These are phyloP conservation scores for Salix viminalis DNA, from an alignment of 345 rosid genomes.

Conservation along the genomic window DNA sequence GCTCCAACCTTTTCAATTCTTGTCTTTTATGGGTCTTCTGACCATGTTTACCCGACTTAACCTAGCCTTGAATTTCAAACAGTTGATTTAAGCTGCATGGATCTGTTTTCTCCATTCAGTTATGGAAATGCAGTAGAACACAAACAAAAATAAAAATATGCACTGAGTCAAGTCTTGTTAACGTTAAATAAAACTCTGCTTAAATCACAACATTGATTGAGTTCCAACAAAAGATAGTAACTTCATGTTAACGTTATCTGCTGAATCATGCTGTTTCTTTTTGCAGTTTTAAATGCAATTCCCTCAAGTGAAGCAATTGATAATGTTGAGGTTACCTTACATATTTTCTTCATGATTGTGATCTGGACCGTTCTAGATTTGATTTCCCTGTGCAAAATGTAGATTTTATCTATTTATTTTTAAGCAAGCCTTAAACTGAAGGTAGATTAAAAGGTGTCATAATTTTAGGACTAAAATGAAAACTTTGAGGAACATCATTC, in stretches of 20 bases:
- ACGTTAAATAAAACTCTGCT: not conserved
- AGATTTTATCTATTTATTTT: too few relatives aligned
- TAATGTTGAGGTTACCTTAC: conserved; percentile 62
- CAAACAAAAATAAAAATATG: not conserved
- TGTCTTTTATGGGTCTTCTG: too few relatives aligned
- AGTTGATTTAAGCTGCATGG: not conserved
- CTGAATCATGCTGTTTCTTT: not conserved
- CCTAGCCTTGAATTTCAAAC: too few relatives aligned
- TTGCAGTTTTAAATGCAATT: conserved; percentile 74
- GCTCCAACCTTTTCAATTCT: not conserved
- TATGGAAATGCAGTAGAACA: not conserved
- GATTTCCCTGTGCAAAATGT: too few relatives aligned
- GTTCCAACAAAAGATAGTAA: not conserved
- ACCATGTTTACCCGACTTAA: too few relatives aligned
- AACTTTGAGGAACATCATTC: too few relatives aligned
- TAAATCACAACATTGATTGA: not conserved
- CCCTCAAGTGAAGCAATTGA: conserved; percentile 88
- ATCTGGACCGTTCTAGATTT: not conserved
- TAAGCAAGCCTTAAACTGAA: too few relatives aligned
- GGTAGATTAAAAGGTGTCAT: too few relatives aligned
- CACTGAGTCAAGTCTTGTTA: not conserved
- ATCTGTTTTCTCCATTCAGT: not conserved
- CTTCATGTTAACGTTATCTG: not conserved
- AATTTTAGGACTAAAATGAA: too few relatives aligned
- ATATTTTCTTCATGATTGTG: not conserved